A percentile compares a stretch with the other conserved stretches of the same genome.
Evolutionary conservation across 352 stramenopile species (phyloP).

Genomic region (Phytophthora pinifolia): DNA sequence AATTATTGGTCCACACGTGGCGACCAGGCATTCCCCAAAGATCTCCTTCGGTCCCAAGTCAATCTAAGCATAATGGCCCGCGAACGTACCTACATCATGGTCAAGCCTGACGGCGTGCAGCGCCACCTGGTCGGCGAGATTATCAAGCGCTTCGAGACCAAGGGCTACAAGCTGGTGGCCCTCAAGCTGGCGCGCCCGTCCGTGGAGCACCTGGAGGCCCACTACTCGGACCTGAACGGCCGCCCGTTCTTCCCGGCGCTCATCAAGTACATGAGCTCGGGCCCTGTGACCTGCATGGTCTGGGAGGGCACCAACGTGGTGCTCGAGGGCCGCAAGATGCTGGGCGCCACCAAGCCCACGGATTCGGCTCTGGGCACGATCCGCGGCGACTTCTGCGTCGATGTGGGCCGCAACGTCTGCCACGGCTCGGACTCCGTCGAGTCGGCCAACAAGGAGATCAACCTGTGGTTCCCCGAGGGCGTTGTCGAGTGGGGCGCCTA

Average conservation of each 20-base stretch:
- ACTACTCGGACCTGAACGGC: constrained; percentile 92
- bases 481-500: constrained; percentile 90
- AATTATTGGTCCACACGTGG: constrained; percentile 22
- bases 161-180: constrained; percentile 95
- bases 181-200: constrained; percentile 94
- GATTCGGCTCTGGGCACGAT: constrained; percentile 92
- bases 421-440: constrained; percentile 96
- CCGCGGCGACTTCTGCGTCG: constrained; percentile 93
- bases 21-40: constrained; percentile 23
- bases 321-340: constrained; percentile 93
- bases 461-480: constrained; percentile 97
- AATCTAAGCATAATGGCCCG: constrained; percentile 69
- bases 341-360: constrained; percentile 94
- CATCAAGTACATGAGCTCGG: constrained; percentile 92
- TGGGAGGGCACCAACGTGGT: constrained; percentile 94
- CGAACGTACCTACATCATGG: constrained; percentile 95
- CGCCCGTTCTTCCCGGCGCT: constrained; percentile 93
- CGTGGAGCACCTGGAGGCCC: constrained; percentile 88
- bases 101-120: constrained; percentile 95
- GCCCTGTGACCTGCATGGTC: constrained; percentile 95
- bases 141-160: constrained; percentile 95
- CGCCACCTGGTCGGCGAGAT: constrained; percentile 93
- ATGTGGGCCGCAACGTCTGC: constrained; percentile 91
- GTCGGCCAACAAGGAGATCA: constrained; percentile 97
- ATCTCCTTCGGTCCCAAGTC: constrained; percentile 25